Percentiles rank a stretch among this genome's conserved stretches.
Conservation (phyloP, 352 stramenopile species). For the Pythium vanterpoolii region DNA sequence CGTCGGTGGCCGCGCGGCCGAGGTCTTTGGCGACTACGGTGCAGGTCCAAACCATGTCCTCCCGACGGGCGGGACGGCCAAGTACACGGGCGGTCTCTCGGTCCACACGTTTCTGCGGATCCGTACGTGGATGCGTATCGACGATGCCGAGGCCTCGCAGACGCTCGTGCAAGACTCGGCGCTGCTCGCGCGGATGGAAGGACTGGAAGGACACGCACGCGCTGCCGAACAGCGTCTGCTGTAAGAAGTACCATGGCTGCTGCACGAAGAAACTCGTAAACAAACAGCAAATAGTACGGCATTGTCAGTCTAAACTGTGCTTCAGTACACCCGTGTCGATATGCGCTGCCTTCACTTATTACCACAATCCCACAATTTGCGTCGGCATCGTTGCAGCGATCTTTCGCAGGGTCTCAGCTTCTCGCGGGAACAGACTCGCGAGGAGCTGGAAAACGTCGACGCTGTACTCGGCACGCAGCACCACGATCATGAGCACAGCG, state of each 20-base stretch:
- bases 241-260: constrained; percentile 26
- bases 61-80: constrained; percentile 94
- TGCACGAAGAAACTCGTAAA: background rate
- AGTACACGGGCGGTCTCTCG: constrained; percentile 97
- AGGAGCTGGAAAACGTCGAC: constrained; percentile 47
- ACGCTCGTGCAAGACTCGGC: constrained; percentile 93
- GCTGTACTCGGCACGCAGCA: constrained; percentile 53
- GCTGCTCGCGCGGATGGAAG: constrained; percentile 90
- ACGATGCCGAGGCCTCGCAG: constrained; percentile 82
- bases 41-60: constrained; percentile 99
- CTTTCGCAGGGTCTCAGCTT: constrained; percentile 39
- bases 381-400: constrained; percentile 20
- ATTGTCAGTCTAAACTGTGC: background rate
- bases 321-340: background rate
- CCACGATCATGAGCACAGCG: constrained; percentile 34
- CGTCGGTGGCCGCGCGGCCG: constrained; percentile 91
- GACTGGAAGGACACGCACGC: constrained; percentile 77
- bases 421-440: constrained; percentile 39
- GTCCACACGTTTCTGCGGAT: constrained; percentile 99
- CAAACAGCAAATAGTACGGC: too few relatives aligned
- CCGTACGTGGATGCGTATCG: constrained; percentile 97
- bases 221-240: constrained; percentile 78
- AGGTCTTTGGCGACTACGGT: constrained; percentile 97
- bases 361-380: background rate
- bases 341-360: background rate